Conservation (phyloP, 345 rosid species). For the Hevea brasiliensis region DNA sequence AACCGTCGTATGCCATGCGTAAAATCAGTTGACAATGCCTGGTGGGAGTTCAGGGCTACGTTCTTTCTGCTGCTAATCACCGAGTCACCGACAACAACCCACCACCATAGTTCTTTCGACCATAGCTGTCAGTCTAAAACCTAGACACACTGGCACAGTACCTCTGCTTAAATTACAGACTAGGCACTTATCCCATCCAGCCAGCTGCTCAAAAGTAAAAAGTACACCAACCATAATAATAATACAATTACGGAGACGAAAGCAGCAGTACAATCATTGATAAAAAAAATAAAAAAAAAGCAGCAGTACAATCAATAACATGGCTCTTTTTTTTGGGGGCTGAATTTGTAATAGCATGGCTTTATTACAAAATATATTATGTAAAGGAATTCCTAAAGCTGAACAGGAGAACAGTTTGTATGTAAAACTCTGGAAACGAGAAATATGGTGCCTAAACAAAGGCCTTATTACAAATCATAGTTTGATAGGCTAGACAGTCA, state of each 20-base stretch:
- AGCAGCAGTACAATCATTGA: no score
- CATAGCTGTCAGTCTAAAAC: no score
- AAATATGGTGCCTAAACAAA: not conserved
- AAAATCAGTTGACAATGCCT: not conserved
- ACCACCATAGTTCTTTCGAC: no score
- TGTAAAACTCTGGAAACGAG: not conserved
- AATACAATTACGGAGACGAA: not conserved
- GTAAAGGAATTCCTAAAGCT: no score
- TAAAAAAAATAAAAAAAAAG: not conserved
- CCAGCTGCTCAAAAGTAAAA: not conserved
- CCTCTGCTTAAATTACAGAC: not conserved
- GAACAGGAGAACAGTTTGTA: no score
- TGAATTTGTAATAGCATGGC: no score
- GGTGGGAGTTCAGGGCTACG: not conserved
- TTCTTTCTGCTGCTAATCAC: slow-evolving; percentile 10
- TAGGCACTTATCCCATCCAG: not conserved
- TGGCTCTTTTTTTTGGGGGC: no score
- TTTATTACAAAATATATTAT: no score
- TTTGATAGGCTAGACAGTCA: not conserved
- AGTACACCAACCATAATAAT: no score
- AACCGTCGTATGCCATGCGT: not conserved
- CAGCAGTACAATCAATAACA: not conserved
- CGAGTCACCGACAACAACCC: not conserved
- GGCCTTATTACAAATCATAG: not conserved
- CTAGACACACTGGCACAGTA: no score